Evolutionary conservation across 768 basidiomycete species (phyloP), one percentile per base, ranked within the genome.

Genomic region (Russula virescens): DNA sequence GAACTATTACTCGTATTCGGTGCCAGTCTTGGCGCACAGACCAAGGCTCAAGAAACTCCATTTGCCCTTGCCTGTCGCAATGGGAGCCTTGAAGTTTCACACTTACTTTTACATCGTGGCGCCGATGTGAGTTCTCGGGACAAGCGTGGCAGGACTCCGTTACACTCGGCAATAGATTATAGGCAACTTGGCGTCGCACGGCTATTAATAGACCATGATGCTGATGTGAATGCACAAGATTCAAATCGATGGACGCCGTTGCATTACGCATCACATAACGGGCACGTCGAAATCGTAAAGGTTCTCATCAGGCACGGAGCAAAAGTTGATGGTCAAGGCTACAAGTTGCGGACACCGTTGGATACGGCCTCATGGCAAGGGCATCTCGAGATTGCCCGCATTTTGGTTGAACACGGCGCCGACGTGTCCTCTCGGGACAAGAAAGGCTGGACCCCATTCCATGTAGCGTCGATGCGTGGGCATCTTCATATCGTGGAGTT

Each of bases 281-380:
- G 53, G 18, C 35, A 54, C 53, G 13, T 40, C 40, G 53, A 54
- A 10, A 19, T 10, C 6, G 38, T 16, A 42, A 11, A 31, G 4
- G 16, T 54, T 40, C 26, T 54, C 9, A 21, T 54, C 0, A 23
- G 40, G 0, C 8, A 25, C 3, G 38, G 38, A 14, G 38, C 35
- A 7, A 9, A 40, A 18, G 21, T 40, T 23, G 23, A 53, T 21
- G 18, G 35, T 0, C 52, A 21, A 13, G 5, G 9, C 16, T 10
- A 40, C 35, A 8, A 25, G 11, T 5, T 18, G 18, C 0, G 16
- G 23, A 53, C 52, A 23, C 35, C 52, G 0, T 40, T 53, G 38
- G 0, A 5, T n/a, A 0, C 0, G 19, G 50, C 31, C 6, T 31
- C 31, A 5, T 0, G 2, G 11, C 0, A 11, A 5, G 50, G 50